These are phyloP conservation scores for Blastobotrys arbuscula DNA, from an alignment of 1,139 yeast genomes.

Conservation along the genomic window DNA sequence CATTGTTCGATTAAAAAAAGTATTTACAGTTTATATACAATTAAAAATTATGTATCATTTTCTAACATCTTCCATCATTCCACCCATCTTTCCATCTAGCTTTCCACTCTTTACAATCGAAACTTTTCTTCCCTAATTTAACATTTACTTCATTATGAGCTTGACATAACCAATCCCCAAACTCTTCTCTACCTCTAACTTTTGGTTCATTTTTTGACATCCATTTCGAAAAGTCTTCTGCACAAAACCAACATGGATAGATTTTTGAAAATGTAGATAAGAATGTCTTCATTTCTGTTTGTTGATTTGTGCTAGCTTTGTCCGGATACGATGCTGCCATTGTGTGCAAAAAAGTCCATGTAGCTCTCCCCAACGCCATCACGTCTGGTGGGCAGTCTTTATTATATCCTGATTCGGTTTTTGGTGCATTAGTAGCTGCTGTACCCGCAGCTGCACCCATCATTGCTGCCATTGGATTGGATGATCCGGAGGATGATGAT, in stretches of 20 bases:
- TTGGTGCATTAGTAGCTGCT: conserved; percentile 4
- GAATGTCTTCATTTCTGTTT: conserved; percentile 66
- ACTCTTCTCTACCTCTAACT: conserved; percentile 65
- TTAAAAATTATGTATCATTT: background rate
- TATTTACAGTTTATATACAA: background rate
- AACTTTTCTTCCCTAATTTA: conserved; percentile 76
- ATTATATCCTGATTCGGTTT: conserved; percentile 19
- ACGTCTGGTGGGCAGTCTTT: conserved; percentile 82
- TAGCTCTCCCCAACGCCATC: conserved; percentile 68
- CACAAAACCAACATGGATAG: conserved; percentile 96
- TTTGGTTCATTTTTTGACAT: conserved; percentile 56
- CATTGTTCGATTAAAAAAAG: conserved; percentile 32
- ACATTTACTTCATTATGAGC: conserved; percentile 90
- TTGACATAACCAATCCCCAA: conserved; percentile 88
- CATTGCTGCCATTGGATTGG: conserved; percentile 15
- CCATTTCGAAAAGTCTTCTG: conserved; percentile 71
- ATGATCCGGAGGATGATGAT: conserved; percentile 5
- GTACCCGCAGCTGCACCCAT: conserved; percentile 19
- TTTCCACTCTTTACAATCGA: conserved; percentile 87
- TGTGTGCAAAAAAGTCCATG: conserved; percentile 91
- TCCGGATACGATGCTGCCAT: conserved; percentile 88
- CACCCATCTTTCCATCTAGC: conserved; percentile 71
- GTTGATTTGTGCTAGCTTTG: conserved; percentile 54
- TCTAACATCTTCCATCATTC: conserved; percentile 30
- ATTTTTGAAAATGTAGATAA: conserved; percentile 66